Evolutionary conservation across 164 flowering plant species (phyloP), one percentile per base, ranked within the genome.

Genomic region (Paratinospora sagittata): DNA sequence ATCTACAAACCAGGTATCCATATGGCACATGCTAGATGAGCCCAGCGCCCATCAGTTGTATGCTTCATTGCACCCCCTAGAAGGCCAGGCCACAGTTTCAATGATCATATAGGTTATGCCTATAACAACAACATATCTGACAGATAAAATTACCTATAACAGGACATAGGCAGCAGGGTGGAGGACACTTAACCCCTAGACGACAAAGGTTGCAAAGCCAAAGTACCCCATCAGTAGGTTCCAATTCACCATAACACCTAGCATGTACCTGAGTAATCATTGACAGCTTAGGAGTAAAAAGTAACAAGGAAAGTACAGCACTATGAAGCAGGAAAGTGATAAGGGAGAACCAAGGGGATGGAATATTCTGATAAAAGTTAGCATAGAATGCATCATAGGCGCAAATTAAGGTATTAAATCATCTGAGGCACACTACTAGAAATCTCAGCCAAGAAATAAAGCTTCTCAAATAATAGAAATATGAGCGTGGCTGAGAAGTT

Each of bases 41-140:
- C 98, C 99, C 99, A 95, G 61, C 93, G 93, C 37, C 97, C 97
- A 85, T 95, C 97, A 69, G 95, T 86, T 55, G 99, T 95, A 65
- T 90, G 92, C 81, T 95, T 95, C 99, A 95, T 93, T 24, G 99
- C 98, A 72, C 99, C 99, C 37, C 99, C 99, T 94, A 73, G 45
- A 77, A 23, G 36, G 14, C 68, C 68, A 76, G 60, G 27, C 26
- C 30, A 58, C 19, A 63, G 43, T 45, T 30, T 75, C 68, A 77
- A 41, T 52, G 9, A 63, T 33, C 37, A 47, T 30, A 70, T 67
- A 66, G 68, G 62, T 7, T 21, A 72, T 36, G 12, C 21, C 45
- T 66, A 26, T 62, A 39, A 9, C 30, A 70, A 69, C 24, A 57
- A 3, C 8, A 45, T 27, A 26, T 39, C 33, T 27, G 67, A 39